Conservation (phyloP, 2,329 filamentous ascomycete species). For the Alternaria burnsii region DNA sequence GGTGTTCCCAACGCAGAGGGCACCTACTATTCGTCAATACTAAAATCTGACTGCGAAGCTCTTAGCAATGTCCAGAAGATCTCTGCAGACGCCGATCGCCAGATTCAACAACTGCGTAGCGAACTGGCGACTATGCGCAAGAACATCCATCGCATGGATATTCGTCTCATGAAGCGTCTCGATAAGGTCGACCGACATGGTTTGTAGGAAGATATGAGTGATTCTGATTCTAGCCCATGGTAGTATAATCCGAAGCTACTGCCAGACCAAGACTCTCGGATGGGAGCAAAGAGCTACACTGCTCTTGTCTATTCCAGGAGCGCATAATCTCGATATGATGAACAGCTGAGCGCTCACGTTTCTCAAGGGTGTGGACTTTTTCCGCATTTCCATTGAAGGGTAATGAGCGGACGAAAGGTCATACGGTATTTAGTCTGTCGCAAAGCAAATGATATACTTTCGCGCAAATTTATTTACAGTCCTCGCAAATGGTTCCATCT, state of each 20-base stretch:
- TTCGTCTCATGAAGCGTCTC: slow-evolving; percentile 27
- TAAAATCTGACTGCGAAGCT: not conserved
- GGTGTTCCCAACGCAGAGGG: slow-evolving; percentile 34
- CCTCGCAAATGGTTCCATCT: slow-evolving; percentile 50
- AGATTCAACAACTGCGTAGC: slow-evolving; percentile 18
- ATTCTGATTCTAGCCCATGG: not conserved
- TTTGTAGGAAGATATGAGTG: not conserved
- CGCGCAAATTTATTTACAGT: slow-evolving; percentile 38
- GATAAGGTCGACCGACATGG: slow-evolving; percentile 15
- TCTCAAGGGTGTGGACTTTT: not conserved
- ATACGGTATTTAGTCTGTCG: not conserved
- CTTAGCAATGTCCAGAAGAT: slow-evolving; percentile 1
- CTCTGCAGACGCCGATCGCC: not conserved
- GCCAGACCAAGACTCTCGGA: not conserved
- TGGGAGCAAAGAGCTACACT: not conserved
- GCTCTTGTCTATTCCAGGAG: not conserved
- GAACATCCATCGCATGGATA: slow-evolving; percentile 27
- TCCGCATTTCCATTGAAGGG: no score
- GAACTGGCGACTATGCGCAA: slow-evolving; percentile 26
- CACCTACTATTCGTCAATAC: slow-evolving; percentile 18
- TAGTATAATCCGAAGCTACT: not conserved
- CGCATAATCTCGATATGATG: not conserved
- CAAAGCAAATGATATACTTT: not conserved
- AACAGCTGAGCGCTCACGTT: not conserved
- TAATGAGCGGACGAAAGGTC: not conserved